These are phyloP conservation scores for Metschnikowia anglica DNA, from an alignment of 805 yeast genomes.

Conservation along the genomic window DNA sequence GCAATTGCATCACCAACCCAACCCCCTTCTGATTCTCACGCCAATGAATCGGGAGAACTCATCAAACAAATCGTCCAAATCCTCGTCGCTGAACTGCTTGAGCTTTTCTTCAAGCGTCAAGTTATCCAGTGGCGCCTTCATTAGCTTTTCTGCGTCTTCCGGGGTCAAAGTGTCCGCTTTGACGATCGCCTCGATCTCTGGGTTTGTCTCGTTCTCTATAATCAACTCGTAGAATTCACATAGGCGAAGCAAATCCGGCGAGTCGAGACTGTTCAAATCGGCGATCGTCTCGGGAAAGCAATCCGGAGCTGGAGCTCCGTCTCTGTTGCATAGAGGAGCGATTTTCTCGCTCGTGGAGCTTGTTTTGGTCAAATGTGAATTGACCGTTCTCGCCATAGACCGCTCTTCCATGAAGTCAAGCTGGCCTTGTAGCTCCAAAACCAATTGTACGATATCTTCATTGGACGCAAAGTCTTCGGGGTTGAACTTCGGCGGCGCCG, in stretches of 20 bases:
- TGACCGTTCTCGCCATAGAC: constrained; percentile 66
- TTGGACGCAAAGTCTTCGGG: constrained; percentile 66
- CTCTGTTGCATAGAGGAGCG: constrained; percentile 75
- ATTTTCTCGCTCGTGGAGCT: constrained; percentile 38
- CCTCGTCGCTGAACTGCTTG: constrained; percentile 41
- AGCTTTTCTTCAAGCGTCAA: constrained; percentile 18
- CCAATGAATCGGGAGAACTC: constrained; percentile 72
- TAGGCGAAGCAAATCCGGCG: constrained; percentile 49
- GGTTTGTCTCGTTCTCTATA: constrained; percentile 33
- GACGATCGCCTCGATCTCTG: constrained; percentile 15
- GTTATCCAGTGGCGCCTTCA: constrained; percentile 6
- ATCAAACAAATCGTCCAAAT: constrained; percentile 54
- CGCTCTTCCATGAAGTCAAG: constrained; percentile 77
- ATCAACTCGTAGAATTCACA: constrained; percentile 75
- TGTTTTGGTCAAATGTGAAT: constrained; percentile 47
- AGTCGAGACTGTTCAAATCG: constrained; percentile 49
- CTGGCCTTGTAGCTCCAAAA: constrained; percentile 87
- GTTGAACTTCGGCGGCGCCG: constrained; percentile 33
- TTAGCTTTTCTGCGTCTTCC: constrained; percentile 19
- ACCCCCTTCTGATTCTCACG: constrained; percentile 51
- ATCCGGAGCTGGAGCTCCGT: constrained; percentile 64
- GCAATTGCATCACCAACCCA: too few relatives aligned
- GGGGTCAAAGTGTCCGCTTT: constrained; percentile 16
- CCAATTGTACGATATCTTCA: constrained; percentile 83
- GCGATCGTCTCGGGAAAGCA: constrained; percentile 58